These are phyloP conservation scores for Trametes cingulata DNA, from an alignment of 768 basidiomycete species.

Conservation along the genomic window DNA sequence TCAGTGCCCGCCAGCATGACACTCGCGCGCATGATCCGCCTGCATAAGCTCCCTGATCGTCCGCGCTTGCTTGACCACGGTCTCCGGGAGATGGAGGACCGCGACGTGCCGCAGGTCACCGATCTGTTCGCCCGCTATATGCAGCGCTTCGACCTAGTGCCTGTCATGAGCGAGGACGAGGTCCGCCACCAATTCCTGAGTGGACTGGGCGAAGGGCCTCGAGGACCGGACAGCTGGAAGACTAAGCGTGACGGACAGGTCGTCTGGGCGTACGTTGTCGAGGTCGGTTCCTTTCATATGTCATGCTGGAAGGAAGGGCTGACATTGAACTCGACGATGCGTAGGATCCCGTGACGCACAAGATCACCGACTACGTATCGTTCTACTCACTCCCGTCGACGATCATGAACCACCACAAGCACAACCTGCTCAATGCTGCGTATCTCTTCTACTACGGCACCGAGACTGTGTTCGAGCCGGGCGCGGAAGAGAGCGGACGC, in stretches of 20 bases:
- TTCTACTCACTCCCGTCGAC: constrained; percentile 97
- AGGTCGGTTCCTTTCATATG: constrained; percentile 56
- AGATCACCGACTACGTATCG: constrained; percentile 94
- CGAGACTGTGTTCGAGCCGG: constrained; percentile 64
- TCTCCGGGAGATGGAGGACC: constrained; percentile 85
- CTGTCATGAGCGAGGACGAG: constrained; percentile 75
- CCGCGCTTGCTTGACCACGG: constrained; percentile 51
- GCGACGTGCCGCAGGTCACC: constrained; percentile 70
- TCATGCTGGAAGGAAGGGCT: background rate
- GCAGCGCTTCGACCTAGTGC: constrained; percentile 82
- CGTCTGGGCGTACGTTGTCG: constrained; percentile 94
- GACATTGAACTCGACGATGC: background rate
- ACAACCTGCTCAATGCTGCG: constrained; percentile 82
- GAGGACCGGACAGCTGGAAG: constrained; percentile 48
- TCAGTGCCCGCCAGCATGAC: constrained; percentile 85
- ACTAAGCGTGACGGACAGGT: constrained; percentile 72
- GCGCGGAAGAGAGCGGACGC: constrained; percentile 57
- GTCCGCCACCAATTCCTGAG: constrained; percentile 85
- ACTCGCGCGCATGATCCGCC: constrained; percentile 83
- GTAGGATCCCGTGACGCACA: constrained; percentile 78
- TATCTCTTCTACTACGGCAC: constrained; percentile 97
- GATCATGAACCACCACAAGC: constrained; percentile 74
- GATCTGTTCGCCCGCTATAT: constrained; percentile 77
- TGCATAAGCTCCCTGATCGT: constrained; percentile 63
- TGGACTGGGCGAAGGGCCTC: constrained; percentile 63